These are phyloP conservation scores for Ormosia semicastrata DNA, from an alignment of 306 rosid genomes.

Conservation along the genomic window DNA sequence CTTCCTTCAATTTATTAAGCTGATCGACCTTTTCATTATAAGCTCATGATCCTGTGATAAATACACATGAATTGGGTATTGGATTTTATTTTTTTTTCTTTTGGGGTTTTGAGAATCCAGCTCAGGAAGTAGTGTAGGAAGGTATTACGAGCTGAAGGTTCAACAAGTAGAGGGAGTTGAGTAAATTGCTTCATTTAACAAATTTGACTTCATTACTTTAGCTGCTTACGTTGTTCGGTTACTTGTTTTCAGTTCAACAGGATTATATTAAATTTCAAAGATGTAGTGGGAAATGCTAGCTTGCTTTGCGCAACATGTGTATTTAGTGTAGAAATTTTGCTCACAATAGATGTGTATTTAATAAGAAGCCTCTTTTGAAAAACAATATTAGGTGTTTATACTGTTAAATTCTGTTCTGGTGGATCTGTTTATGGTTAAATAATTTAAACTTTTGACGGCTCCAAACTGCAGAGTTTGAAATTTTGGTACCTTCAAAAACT, in stretches of 20 bases:
- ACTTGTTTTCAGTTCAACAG: neutral
- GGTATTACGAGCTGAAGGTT: neutral
- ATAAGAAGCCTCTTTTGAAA: neutral
- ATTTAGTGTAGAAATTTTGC: neutral
- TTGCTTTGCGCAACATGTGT: neutral
- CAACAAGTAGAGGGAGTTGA: neutral
- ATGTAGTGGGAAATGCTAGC: neutral
- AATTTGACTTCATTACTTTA: neutral
- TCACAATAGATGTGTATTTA: neutral
- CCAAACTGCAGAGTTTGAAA: slow-evolving; percentile 1
- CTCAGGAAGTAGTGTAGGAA: neutral
- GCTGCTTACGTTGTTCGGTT: neutral
- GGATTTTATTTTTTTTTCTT: neutral
- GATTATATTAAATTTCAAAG: neutral
- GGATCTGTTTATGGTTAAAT: slow-evolving; percentile 1
- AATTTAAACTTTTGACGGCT: neutral
- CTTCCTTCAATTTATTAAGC: neutral
- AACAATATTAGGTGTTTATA: neutral
- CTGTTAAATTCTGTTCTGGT: neutral
- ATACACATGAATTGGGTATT: slow-evolving; percentile 3
- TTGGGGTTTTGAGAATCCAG: neutral
- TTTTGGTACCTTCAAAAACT: neutral
- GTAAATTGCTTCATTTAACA: neutral
- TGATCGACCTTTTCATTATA: neutral
- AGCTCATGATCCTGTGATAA: neutral